These are phyloP conservation scores for Hypoxylon sp. DNA, from an alignment of 2,329 filamentous ascomycete genomes.

Conservation along the genomic window DNA sequence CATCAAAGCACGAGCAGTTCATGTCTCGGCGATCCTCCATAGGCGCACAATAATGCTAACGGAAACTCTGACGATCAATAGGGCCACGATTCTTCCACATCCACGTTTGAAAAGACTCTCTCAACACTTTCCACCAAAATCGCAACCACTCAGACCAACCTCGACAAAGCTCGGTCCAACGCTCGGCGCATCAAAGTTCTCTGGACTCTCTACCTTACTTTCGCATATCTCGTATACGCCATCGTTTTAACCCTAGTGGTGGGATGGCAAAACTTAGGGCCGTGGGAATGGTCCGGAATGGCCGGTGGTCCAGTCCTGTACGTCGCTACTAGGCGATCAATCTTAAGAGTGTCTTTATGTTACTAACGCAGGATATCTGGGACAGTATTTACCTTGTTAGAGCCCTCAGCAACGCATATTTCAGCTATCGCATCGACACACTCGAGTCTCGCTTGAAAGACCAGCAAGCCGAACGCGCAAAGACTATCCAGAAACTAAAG, in stretches of 20 bases:
- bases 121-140: slow-evolving; percentile 87
- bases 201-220: slow-evolving; percentile 89
- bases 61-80: slow-evolving; percentile 51
- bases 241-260: slow-evolving; percentile 87
- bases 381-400: slow-evolving; percentile 83
- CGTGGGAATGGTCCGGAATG: slow-evolving; percentile 81
- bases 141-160: slow-evolving; percentile 74
- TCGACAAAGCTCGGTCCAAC: slow-evolving; percentile 78
- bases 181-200: slow-evolving; percentile 85
- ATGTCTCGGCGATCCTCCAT: neutral
- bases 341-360: neutral
- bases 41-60: slow-evolving; percentile 11
- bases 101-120: slow-evolving; percentile 92
- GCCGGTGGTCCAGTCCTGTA: slow-evolving; percentile 83
- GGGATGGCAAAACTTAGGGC: slow-evolving; percentile 81
- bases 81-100: slow-evolving; percentile 84
- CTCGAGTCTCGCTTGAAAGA: slow-evolving; percentile 77
- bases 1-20: neutral
- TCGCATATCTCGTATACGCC: slow-evolving; percentile 88
- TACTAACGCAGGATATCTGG: slow-evolving; percentile 22
- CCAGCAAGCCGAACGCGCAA: slow-evolving; percentile 81
- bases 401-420: slow-evolving; percentile 74
- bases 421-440: slow-evolving; percentile 81
- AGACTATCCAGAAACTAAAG: slow-evolving; percentile 94
- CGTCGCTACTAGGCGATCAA: slow-evolving; percentile 45